Evolutionary conservation across 2,329 filamentous ascomycete genomes (phyloP).

Genomic region (Beauveria pseudobassiana): DNA sequence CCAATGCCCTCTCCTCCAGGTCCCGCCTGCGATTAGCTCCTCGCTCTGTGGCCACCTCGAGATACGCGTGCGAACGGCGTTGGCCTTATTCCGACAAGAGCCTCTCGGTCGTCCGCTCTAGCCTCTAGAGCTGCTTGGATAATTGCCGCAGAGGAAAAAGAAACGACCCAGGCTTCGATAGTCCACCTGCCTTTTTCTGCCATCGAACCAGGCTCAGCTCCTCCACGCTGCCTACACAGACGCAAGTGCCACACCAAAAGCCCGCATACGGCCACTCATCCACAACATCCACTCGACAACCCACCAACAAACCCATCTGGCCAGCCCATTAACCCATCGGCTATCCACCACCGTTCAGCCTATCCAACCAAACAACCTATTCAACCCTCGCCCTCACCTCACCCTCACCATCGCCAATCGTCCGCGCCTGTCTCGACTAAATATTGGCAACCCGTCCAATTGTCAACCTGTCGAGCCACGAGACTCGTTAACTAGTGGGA

Average conservation of each 20-base stretch:
- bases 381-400: neutral
- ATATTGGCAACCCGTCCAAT: neutral
- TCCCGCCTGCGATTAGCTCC: neutral
- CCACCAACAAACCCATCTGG: neutral
- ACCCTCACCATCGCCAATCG: neutral
- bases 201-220: slow-evolving; percentile 1
- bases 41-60: neutral
- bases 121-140: neutral
- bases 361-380: neutral
- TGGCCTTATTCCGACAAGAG: neutral
- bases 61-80: neutral
- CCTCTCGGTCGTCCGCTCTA: neutral
- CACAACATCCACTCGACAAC: neutral
- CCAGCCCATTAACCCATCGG: neutral
- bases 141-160: neutral
- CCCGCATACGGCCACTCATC: neutral
- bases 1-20: neutral
- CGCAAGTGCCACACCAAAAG: neutral
- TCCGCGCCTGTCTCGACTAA: neutral
- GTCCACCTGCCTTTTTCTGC: neutral
- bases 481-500: neutral
- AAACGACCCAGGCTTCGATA: neutral
- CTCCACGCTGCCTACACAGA: neutral
- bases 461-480: neutral
- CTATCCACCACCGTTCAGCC: neutral